Percentiles rank a stretch among this genome's conserved stretches.
phyloP scores from a whole-genome alignment of 805 yeast species.

The Hagleromyces aurorensis region DNA sequence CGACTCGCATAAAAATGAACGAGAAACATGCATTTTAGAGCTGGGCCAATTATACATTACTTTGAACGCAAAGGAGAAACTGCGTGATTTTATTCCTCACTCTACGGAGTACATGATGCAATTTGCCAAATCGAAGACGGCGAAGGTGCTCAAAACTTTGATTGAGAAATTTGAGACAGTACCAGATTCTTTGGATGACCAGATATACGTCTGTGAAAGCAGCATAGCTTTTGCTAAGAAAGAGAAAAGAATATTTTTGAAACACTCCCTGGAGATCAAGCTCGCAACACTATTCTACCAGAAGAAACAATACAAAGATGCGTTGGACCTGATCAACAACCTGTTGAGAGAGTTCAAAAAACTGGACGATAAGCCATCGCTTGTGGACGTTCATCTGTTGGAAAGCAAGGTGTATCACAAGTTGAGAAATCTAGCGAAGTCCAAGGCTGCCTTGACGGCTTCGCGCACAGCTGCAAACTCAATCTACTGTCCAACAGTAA shows the following conservation, averaged over 20 bases:
- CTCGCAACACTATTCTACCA: constrained; percentile 68
- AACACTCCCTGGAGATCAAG: constrained; percentile 81
- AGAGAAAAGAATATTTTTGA: constrained; percentile 78
- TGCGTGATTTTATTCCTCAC: constrained; percentile 54
- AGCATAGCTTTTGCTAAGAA: constrained; percentile 81
- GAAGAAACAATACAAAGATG: constrained; percentile 55
- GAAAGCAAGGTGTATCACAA: constrained; percentile 89
- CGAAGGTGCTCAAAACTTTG: constrained; percentile 76
- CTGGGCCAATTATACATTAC: constrained; percentile 64
- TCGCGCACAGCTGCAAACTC: constrained; percentile 98
- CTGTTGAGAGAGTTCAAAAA: constrained; percentile 82
- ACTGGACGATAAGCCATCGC: constrained; percentile 88
- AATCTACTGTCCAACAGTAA: constrained; percentile 86
- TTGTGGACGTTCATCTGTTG: constrained; percentile 89
- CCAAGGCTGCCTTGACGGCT: constrained; percentile 85
- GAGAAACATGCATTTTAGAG: constrained; percentile 66
- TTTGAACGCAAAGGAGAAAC: constrained; percentile 39
- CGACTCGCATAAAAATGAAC: constrained; percentile 41
- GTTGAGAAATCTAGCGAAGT: constrained; percentile 80
- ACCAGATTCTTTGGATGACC: constrained; percentile 56
- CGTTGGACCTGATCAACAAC: constrained; percentile 62
- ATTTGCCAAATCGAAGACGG: constrained; percentile 90
- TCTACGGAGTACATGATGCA: constrained; percentile 66
- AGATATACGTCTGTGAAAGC: constrained; percentile 65
- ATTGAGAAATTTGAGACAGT: constrained; percentile 68